These are phyloP conservation scores for Monoraphidium neglectum DNA, from an alignment of 139 green algal genomes.

Conservation along the genomic window DNA sequence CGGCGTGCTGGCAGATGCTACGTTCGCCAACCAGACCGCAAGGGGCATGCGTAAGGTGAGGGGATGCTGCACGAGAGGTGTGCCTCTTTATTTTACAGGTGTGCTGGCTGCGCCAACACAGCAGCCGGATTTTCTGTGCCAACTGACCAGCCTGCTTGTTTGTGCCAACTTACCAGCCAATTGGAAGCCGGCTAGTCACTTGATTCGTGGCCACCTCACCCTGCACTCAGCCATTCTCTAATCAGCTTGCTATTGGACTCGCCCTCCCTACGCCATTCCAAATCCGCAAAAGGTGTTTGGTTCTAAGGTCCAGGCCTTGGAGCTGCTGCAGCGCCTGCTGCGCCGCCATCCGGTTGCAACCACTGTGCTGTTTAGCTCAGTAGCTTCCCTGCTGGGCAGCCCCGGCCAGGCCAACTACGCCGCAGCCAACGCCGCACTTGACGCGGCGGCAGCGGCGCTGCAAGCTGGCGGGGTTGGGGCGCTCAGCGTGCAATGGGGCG, in stretches of 20 bases:
- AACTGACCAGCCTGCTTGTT: no score
- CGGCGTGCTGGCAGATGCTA: slow-evolving; percentile 64
- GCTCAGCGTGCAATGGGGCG: slow-evolving; percentile 86
- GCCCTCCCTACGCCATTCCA: no score
- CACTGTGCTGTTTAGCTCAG: slow-evolving; percentile 81
- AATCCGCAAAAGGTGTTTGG: slow-evolving; percentile 33
- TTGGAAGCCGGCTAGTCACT: not conserved
- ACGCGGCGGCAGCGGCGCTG: slow-evolving; percentile 31
- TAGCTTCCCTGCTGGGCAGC: slow-evolving; percentile 78
- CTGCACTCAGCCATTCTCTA: not conserved
- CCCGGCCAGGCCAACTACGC: slow-evolving; percentile 85
- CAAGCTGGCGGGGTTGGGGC: slow-evolving; percentile 30
- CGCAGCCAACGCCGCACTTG: slow-evolving; percentile 59
- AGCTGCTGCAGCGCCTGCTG: slow-evolving; percentile 6
- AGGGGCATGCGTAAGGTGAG: slow-evolving; percentile 38
- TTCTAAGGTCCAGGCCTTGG: slow-evolving; percentile 41
- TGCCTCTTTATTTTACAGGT: no score
- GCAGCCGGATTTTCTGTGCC: no score
- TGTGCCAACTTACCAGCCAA: not conserved
- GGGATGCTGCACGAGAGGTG: no score
- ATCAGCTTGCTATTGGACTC: not conserved
- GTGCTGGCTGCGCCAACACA: no score
- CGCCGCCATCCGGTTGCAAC: slow-evolving; percentile 48
- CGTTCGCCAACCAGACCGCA: slow-evolving; percentile 46
- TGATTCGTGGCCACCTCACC: not conserved